Conservation (phyloP, 2,329 filamentous ascomycete genomes). For the Pleomassaria siparia region DNA sequence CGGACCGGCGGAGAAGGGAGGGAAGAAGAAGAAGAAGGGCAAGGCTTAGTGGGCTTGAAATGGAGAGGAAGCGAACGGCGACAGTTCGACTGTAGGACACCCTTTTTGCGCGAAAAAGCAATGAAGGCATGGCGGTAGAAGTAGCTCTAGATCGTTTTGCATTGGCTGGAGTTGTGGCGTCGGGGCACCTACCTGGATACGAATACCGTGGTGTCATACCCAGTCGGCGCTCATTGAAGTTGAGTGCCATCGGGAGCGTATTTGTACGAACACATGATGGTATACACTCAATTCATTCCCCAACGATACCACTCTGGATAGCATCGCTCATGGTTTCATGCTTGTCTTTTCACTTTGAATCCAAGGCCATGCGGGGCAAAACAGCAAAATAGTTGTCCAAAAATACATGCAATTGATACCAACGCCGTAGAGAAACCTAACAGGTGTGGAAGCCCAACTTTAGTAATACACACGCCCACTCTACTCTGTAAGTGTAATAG, state of each 20-base stretch:
- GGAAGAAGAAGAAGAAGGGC: slow-evolving; percentile 64
- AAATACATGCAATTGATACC: not conserved
- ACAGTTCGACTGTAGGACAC: not conserved
- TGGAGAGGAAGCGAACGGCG: too few species aligned
- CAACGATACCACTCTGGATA: too few species aligned
- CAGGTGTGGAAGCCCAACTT: slow-evolving; percentile 7
- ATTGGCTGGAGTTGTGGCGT: slow-evolving; percentile 27
- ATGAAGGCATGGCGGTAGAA: not conserved
- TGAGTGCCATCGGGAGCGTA: not conserved
- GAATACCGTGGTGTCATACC: not conserved
- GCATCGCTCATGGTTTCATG: not conserved
- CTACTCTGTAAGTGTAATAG: slow-evolving; percentile 12
- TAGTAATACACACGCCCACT: slow-evolving; percentile 26
- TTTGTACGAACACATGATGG: slow-evolving; percentile 11
- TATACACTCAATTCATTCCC: too few species aligned
- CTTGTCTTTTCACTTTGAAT: not conserved
- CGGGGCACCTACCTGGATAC: slow-evolving; percentile 1
- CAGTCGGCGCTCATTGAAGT: not conserved
- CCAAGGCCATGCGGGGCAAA: too few species aligned
- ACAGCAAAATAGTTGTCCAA: too few species aligned
- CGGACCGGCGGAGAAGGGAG: slow-evolving; percentile 47
- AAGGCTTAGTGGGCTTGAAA: too few species aligned
- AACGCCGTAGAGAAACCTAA: slow-evolving; percentile 1
- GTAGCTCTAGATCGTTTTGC: slow-evolving; percentile 13
- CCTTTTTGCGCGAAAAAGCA: not conserved